Evolutionary conservation across 768 basidiomycete species (phyloP).

Genomic region (Gloeopeniophorella convolvens): DNA sequence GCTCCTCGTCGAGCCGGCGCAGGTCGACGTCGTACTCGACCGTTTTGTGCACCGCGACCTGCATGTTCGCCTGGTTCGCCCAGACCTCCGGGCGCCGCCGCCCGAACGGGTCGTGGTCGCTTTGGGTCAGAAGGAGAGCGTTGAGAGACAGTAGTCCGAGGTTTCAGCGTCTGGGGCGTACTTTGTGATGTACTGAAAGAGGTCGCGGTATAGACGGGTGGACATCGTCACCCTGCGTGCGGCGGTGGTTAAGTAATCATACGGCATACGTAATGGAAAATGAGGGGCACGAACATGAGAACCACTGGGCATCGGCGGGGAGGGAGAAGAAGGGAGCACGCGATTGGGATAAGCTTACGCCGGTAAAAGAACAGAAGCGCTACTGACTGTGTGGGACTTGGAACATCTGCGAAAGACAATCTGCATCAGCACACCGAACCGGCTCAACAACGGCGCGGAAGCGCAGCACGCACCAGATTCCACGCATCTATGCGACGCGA

Average conservation of each 20-base stretch:
- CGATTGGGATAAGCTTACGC: background rate
- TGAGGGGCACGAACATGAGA: constrained; percentile 8
- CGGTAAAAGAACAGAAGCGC: background rate
- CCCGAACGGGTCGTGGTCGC: constrained; percentile 15
- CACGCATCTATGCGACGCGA: constrained; percentile 10
- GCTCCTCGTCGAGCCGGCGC: constrained; percentile 8
- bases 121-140: constrained; percentile 10
- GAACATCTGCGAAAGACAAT: constrained; percentile 13
- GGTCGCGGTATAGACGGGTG: constrained; percentile 17
- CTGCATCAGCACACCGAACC: too few species aligned
- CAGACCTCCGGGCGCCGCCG: constrained; percentile 17
- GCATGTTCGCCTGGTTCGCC: constrained; percentile 3
- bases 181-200: constrained; percentile 20
- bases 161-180: constrained; percentile 5
- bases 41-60: constrained; percentile 13
- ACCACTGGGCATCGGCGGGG: constrained; percentile 12
- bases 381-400: constrained; percentile 20
- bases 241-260: background rate
- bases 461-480: constrained; percentile 10
- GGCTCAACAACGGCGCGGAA: background rate
- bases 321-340: too few species aligned
- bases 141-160: constrained; percentile 8
- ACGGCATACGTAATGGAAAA: background rate
- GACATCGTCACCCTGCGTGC: constrained; percentile 17
- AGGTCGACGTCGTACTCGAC: constrained; percentile 15